Evolutionary conservation across 1,284 basidiomycete genomes (phyloP).

Genomic region (Prillingera fragicola): DNA sequence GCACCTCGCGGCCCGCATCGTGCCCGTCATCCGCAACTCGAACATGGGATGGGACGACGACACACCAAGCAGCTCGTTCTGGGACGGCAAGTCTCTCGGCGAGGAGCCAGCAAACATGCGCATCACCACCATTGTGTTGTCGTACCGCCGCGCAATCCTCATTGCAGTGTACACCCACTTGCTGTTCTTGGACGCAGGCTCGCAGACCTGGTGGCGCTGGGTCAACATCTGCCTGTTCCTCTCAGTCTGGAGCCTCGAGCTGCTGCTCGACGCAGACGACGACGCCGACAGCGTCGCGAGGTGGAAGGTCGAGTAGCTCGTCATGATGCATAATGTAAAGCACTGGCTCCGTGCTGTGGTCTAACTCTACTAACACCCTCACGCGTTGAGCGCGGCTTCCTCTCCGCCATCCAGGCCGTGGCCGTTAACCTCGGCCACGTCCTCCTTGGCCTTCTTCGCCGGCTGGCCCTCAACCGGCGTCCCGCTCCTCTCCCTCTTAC

Average conservation of each 20-base stretch:
- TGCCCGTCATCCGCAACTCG: conserved; percentile 61
- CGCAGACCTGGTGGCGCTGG: conserved; percentile 49
- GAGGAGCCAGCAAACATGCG: conserved; percentile 47
- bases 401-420: not conserved
- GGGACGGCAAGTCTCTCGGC: conserved; percentile 42
- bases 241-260: conserved; percentile 46
- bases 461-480: conserved; percentile 6
- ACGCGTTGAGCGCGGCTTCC: conserved; percentile 1
- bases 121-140: conserved; percentile 45
- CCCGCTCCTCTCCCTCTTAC: no score
- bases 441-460: conserved; percentile 3
- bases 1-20: conserved; percentile 76
- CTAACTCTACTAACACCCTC: conserved; percentile 3
- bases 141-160: conserved; percentile 46
- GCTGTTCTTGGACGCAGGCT: conserved; percentile 45
- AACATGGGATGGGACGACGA: conserved; percentile 29
- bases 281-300: conserved; percentile 36
- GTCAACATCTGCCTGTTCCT: conserved; percentile 47
- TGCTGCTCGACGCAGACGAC: conserved; percentile 47
- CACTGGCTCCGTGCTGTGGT: not conserved
- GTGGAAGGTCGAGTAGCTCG: conserved; percentile 43
- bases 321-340: not conserved
- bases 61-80: conserved; percentile 36
- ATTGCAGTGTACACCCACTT: conserved; percentile 50
- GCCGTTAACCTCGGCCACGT: not conserved